These are phyloP conservation scores for Arachis monticola DNA, from an alignment of 331 rosid genomes.

Conservation along the genomic window DNA sequence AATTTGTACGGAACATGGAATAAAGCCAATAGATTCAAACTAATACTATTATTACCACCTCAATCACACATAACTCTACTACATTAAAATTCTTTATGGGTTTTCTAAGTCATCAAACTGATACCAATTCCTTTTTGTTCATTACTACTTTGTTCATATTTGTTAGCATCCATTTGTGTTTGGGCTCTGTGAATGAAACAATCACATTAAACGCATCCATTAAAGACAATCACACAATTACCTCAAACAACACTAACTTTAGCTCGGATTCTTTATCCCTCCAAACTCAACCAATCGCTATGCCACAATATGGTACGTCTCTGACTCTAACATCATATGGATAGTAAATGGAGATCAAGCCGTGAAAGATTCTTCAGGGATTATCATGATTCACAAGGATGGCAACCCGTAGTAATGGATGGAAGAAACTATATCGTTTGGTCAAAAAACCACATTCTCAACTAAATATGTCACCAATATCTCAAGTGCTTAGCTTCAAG, in stretches of 20 bases:
- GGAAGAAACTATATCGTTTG: slow-evolving; percentile 14
- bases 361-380: slow-evolving; percentile 27
- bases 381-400: slow-evolving; percentile 26
- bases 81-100: slow-evolving; percentile 34
- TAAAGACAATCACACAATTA: slow-evolving; percentile 24
- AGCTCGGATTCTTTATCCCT: slow-evolving; percentile 39
- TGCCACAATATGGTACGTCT: slow-evolving; percentile 36
- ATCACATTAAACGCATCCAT: slow-evolving; percentile 36
- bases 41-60: slow-evolving; percentile 1
- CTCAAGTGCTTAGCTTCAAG: slow-evolving; percentile 33
- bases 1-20: slow-evolving; percentile 1
- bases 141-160: slow-evolving; percentile 17
- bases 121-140: neutral
- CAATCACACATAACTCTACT: neutral
- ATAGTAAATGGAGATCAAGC: slow-evolving; percentile 43
- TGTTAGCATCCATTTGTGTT: slow-evolving; percentile 6
- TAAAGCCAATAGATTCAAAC: slow-evolving; percentile 5
- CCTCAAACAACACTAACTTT: slow-evolving; percentile 35
- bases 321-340: slow-evolving; percentile 32
- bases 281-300: slow-evolving; percentile 37
- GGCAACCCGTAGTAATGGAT: slow-evolving; percentile 31
- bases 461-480: neutral
- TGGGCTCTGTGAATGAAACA: neutral
- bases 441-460: slow-evolving; percentile 35
- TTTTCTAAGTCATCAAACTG: neutral